Percentiles rank a stretch among this genome's conserved stretches.
Evolutionary conservation across 2,329 filamentous ascomycete genomes (phyloP).

Genomic region (Nemania abortiva): DNA sequence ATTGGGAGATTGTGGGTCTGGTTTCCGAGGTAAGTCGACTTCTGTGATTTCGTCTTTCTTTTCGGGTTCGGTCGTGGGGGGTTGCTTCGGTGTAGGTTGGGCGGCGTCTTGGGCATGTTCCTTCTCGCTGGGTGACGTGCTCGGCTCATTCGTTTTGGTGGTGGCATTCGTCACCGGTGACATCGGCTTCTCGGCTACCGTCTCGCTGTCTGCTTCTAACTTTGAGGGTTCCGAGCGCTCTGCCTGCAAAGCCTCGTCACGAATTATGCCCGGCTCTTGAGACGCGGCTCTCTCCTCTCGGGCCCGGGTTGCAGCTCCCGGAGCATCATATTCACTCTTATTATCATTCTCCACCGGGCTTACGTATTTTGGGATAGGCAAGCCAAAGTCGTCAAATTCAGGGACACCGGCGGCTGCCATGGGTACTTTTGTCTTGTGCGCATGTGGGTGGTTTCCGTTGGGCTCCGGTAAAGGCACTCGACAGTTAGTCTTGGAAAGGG

Average conservation of each 20-base stretch:
- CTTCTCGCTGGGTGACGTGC: conserved; percentile 54
- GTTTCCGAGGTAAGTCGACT: conserved; percentile 19
- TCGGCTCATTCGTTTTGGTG: conserved; percentile 42
- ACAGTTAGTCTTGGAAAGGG: conserved; percentile 21
- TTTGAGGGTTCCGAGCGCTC: conserved; percentile 20
- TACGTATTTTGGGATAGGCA: conserved; percentile 69
- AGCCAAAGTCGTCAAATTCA: conserved; percentile 78
- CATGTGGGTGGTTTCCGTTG: conserved; percentile 48
- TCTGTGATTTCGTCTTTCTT: conserved; percentile 21
- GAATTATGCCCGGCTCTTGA: neutral
- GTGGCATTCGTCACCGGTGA: conserved; percentile 35
- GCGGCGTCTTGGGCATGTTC: conserved; percentile 57
- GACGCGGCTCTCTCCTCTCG: neutral
- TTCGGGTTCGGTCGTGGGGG: conserved; percentile 41
- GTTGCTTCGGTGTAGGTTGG: conserved; percentile 48
- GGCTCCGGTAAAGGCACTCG: conserved; percentile 44
- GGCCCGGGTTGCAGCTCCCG: conserved; percentile 14
- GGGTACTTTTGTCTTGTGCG: conserved; percentile 45
- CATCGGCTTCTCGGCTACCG: conserved; percentile 36
- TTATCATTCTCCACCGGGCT: conserved; percentile 46
- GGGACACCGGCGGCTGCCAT: conserved; percentile 52
- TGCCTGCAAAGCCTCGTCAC: neutral
- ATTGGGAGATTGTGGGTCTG: conserved; percentile 28
- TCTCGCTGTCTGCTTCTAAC: conserved; percentile 17
- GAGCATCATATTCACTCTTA: conserved; percentile 24